A percentile compares a stretch with the other conserved stretches of the same genome.
Conservation (phyloP, 805 yeast species). For the Saturnispora galanensis region DNA sequence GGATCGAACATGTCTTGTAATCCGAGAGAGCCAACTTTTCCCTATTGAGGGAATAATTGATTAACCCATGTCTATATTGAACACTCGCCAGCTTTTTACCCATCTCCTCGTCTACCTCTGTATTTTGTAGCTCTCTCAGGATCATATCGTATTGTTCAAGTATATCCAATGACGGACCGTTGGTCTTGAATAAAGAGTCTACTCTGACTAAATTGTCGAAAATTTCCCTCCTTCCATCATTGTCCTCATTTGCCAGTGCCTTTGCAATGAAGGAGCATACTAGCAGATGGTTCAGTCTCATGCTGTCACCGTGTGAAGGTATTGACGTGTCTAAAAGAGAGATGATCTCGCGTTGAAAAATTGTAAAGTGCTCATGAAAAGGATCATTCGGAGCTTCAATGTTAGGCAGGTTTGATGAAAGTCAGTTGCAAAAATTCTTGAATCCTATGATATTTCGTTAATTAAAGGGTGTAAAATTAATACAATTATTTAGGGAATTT, state of each 20-base stretch:
- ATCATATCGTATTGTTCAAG: conserved; percentile 25
- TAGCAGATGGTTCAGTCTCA: too few species aligned
- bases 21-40: conserved; percentile 44
- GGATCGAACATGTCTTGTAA: conserved; percentile 35
- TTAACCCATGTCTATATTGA: conserved; percentile 50
- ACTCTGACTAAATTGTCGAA: conserved; percentile 1
- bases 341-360: not conserved
- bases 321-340: not conserved
- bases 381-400: too few species aligned
- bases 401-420: too few species aligned
- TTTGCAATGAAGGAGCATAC: too few species aligned
- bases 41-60: conserved; percentile 47
- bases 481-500: too few species aligned
- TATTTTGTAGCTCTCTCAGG: conserved; percentile 13
- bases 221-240: not conserved
- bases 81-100: conserved; percentile 30
- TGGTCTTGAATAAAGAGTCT: conserved; percentile 13
- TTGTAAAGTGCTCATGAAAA: not conserved
- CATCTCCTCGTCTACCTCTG: conserved; percentile 11
- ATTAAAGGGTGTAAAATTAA: too few species aligned
- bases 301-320: not conserved
- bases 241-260: not conserved
- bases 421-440: too few species aligned
- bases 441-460: too few species aligned
- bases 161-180: conserved; percentile 24